Percentiles rank a stretch among this genome's conserved stretches.
These are phyloP conservation scores for Brettanomyces sp. DNA, from an alignment of 805 yeast genomes.

Conservation along the genomic window DNA sequence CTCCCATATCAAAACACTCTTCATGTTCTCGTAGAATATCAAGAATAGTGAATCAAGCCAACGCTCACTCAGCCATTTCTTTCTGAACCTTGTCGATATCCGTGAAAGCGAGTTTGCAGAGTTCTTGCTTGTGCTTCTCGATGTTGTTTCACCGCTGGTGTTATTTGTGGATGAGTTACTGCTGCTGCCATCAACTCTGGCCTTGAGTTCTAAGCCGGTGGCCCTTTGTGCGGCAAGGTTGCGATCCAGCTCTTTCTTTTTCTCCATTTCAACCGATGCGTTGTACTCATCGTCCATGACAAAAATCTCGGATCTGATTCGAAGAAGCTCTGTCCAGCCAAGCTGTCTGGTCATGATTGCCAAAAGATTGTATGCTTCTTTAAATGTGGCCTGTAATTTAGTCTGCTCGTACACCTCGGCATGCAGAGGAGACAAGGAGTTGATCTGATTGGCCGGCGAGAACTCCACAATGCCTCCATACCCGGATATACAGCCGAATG, in stretches of 20 bases:
- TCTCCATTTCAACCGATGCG: slow-evolving; percentile 12
- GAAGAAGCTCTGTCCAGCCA: slow-evolving; percentile 79
- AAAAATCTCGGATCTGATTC: slow-evolving; percentile 60
- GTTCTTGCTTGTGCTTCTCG: neutral
- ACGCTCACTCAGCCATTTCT: slow-evolving; percentile 58
- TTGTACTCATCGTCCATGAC: slow-evolving; percentile 70
- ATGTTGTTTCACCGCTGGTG: too few species aligned
- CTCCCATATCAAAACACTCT: slow-evolving; percentile 61
- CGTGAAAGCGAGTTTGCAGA: slow-evolving; percentile 11
- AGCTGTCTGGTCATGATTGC: slow-evolving; percentile 55
- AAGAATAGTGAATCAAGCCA: slow-evolving; percentile 65
- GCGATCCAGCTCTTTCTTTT: slow-evolving; percentile 9
- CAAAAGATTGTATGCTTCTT: slow-evolving; percentile 57
- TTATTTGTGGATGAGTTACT: neutral
- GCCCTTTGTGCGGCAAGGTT: slow-evolving; percentile 5
- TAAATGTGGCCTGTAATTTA: slow-evolving; percentile 41
- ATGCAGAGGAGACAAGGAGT: slow-evolving; percentile 37
- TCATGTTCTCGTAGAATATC: slow-evolving; percentile 60
- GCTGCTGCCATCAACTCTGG: too few species aligned
- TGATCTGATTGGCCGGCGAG: slow-evolving; percentile 26
- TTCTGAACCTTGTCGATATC: slow-evolving; percentile 18
- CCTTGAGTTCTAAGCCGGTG: neutral
- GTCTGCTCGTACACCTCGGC: slow-evolving; percentile 41
- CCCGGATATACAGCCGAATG: slow-evolving; percentile 25
- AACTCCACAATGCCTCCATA: slow-evolving; percentile 25